These are phyloP conservation scores for Trichoderma virens DNA, from an alignment of 495 filamentous ascomycete species.

Conservation along the genomic window DNA sequence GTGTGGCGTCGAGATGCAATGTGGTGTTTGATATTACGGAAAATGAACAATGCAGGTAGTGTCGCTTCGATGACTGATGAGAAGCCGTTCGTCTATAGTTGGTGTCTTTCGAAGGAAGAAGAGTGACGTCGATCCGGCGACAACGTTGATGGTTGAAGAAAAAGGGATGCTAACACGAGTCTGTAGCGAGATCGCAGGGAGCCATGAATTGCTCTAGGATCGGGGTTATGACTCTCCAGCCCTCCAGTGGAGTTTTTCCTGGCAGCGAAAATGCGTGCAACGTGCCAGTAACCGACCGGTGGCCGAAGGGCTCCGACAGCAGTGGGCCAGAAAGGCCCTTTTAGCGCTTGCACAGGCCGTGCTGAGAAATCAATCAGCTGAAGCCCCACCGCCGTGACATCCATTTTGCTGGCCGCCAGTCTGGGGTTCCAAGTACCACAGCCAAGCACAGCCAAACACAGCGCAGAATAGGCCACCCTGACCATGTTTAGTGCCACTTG, in stretches of 20 bases:
- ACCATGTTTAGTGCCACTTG: background rate
- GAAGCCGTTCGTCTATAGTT: background rate
- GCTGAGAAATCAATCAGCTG: slow-evolving; percentile 9
- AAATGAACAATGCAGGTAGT: background rate
- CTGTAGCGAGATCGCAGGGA: background rate
- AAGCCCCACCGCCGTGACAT: slow-evolving; percentile 1
- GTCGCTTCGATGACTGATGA: background rate
- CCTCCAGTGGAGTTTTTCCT: background rate
- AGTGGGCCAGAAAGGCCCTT: background rate
- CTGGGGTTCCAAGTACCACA: background rate
- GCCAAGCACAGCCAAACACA: background rate
- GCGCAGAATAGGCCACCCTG: background rate
- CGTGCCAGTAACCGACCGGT: slow-evolving; percentile 5
- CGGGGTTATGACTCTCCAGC: slow-evolving; percentile 8
- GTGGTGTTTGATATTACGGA: no score
- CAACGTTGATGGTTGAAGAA: background rate
- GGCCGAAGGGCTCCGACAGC: background rate
- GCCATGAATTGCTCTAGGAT: background rate
- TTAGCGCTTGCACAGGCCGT: background rate
- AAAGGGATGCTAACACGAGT: background rate
- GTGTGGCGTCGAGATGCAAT: background rate
- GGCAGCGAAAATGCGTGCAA: background rate
- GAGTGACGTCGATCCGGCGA: background rate
- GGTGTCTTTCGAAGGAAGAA: background rate
- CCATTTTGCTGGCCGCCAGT: background rate